Evolutionary conservation across 176 grass and related monocot species (phyloP), one percentile per base, ranked within the genome.

Genomic region (Aegilops speltoides): DNA sequence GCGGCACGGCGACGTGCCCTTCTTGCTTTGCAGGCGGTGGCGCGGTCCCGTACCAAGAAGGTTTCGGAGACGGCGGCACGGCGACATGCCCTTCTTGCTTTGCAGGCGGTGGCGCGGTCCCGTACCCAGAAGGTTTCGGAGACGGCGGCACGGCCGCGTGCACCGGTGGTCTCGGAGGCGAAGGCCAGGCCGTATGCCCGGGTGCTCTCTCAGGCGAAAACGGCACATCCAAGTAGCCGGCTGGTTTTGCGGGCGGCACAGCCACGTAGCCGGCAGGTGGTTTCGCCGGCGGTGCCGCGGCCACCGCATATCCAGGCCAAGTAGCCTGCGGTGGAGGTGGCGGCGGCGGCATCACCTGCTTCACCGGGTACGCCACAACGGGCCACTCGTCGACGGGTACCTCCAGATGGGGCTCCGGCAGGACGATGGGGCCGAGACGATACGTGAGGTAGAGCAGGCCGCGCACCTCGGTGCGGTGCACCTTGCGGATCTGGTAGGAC

Each of bases 361-460:
- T 12, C 6, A 12, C 79, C 12, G 88, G 90, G 77, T 87, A 92
- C 9, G 78, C 77, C 40, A 73, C 71, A 71, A 89, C 83, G 5
- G 73, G 33, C 62, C 17, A 3, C 6, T 69, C 61, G 61, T 84
- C 88, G 73, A 48, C 71, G 54, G 54, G 20, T 59, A 59, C 3
- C 20, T 59, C 54, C 54, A 59, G 19, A 9, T 32, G 43, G 8
- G 40, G 79, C 26, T 67, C 33, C 10, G 46, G 79, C 34, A 64
- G 48, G 36, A 83, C 26, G 84, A 69, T 19, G 59, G 88, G 87
- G 59, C 91, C 81, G 17, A 95, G 89, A 59, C 87, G 83, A 81
- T 89, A 92, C 5, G 95, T 93, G 41, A 95, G 65, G 80, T 90
- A 85, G 84, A 95, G 85, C 68, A 68, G 11, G 57, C 95, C 93